Base-by-base conservation (phyloP, 768 basidiomycete species). In the Dendrothele bispora region DNA sequence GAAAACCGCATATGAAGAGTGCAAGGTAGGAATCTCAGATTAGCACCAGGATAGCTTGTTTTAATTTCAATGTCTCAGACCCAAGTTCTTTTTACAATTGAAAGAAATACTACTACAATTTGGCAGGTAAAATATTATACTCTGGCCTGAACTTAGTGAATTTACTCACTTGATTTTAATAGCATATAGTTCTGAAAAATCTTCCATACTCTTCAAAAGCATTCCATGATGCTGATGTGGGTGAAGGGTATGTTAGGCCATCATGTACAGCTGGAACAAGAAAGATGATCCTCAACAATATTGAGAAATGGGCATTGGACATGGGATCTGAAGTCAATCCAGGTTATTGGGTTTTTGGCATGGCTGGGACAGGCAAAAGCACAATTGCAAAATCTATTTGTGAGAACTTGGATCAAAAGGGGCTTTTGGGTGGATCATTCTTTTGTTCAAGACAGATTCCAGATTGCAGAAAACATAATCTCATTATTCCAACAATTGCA, bases 401-500 rank as follows among this genome's bases (percentile, higher is more conserved):
- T 17, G 17, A 7, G 7, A 38, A n/a, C 8, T 38, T 38, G 7
- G 17, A 17, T 8, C 15, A 29, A 24, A 20, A 38, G 7, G 17
- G 21, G 17, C 8, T 38, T n/a, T 27, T 48, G 10, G 46, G 37
- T 7, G 46, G 32, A 3, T 15, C 38, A 12, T 48, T 48, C 27
- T 48, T 48, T 26, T 48, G 46, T n/a, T 40, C 39, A 12, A 34
- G 46, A 11, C 38, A 48, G 22, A 25, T 48, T 1, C 22, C 21
- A 8, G 25, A 14, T 4, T 24, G 32, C 27, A 12, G 46, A 15
- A 15, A 41, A 15, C 36, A 26, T 12, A 7, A 12, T 3, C 24
- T 15, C 1, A 42, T 48, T 11, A 48, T 48, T 32, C 46, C 46
- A 3, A 48, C 39, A 14, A 39, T 48, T 18, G 38, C 46, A 6